Conservation (phyloP, 1,284 basidiomycete species). For the Ganoderma lucidum region DNA sequence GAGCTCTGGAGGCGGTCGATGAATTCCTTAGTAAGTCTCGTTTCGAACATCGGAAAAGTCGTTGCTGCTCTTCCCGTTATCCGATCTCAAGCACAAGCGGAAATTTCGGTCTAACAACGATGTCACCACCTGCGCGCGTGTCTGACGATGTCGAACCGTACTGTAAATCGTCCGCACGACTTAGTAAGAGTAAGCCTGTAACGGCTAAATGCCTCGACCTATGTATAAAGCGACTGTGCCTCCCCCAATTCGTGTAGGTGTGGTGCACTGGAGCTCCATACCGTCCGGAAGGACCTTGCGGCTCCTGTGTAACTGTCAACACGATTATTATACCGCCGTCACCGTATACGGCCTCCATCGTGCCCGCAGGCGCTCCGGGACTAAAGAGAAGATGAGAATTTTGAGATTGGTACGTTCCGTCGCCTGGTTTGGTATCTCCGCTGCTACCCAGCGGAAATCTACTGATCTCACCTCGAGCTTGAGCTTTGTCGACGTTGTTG, state of each 20-base stretch:
- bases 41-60: background rate
- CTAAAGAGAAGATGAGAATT: background rate
- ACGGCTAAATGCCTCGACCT: no score
- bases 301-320: conserved; percentile 3
- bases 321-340: no score
- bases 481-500: background rate
- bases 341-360: background rate
- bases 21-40: background rate
- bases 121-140: background rate
- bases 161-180: background rate
- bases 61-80: background rate
- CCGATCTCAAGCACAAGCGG: background rate
- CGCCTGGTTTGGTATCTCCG: background rate
- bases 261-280: background rate
- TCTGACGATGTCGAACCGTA: background rate
- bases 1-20: background rate
- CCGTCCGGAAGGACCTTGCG: conserved; percentile 10
- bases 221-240: no score
- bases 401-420: conserved; percentile 1
- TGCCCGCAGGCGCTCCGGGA: background rate
- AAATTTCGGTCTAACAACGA: background rate
- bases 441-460: background rate
- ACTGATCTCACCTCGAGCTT: background rate
- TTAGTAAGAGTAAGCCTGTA: background rate
- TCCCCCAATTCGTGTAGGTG: no score